These are phyloP conservation scores for Aquilaria malaccensis DNA, from an alignment of 345 rosid species.

Conservation along the genomic window DNA sequence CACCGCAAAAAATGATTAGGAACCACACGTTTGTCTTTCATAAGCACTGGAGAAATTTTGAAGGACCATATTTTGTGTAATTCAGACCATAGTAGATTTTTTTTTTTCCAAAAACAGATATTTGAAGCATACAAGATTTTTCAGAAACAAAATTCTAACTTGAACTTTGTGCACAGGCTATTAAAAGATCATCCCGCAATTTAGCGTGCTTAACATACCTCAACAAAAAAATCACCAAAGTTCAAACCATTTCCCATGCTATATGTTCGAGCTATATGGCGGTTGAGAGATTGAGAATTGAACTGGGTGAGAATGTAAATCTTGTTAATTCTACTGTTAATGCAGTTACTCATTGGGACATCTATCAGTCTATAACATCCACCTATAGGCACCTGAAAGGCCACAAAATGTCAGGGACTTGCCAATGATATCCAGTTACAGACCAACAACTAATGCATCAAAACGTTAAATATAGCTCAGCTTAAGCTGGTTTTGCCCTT, in stretches of 20 bases:
- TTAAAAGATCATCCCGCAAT: too few relatives aligned
- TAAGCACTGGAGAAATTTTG: too few relatives aligned
- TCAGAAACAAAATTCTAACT: too few relatives aligned
- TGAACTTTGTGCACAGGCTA: too few relatives aligned
- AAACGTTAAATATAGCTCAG: background rate
- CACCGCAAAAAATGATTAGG: too few relatives aligned
- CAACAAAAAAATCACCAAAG: constrained; percentile 72
- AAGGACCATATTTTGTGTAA: too few relatives aligned
- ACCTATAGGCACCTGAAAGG: constrained; percentile 66
- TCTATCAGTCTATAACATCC: constrained; percentile 81
- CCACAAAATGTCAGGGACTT: constrained; percentile 6
- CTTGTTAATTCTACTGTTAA: constrained; percentile 84
- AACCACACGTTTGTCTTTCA: too few relatives aligned
- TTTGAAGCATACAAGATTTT: too few relatives aligned
- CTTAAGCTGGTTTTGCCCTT: constrained; percentile 81
- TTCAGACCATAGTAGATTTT: too few relatives aligned
- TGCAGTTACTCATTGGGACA: constrained; percentile 88
- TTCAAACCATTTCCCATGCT: constrained; percentile 56
- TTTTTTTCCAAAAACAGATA: too few relatives aligned
- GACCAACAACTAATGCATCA: background rate
- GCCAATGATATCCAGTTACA: background rate
- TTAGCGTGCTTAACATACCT: constrained; percentile 37
- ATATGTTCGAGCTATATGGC: constrained; percentile 70
- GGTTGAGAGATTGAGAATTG: constrained; percentile 80
- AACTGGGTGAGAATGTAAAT: constrained; percentile 83